A percentile compares a stretch with the other conserved stretches of the same genome.
Conservation (phyloP, 1,139 yeast genomes). For the Hemisphaericaspora subhashii region DNA sequence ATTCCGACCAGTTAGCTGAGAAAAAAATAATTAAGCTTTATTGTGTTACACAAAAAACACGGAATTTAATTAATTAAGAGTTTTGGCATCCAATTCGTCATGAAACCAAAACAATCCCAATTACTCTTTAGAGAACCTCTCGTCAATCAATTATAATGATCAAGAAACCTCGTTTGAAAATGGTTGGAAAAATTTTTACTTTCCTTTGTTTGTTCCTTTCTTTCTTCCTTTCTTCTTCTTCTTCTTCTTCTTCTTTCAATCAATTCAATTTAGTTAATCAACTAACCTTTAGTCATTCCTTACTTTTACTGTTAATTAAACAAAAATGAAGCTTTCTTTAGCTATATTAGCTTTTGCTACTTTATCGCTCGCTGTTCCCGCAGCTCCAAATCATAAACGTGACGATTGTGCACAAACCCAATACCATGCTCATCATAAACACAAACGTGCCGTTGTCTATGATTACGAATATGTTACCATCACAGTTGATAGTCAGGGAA, state of each 20-base stretch:
- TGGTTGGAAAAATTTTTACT: too few species aligned
- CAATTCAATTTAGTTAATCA: neutral
- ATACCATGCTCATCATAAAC: constrained; percentile 44
- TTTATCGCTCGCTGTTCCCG: constrained; percentile 48
- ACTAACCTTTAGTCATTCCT: constrained; percentile 11
- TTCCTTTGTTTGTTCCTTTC: neutral
- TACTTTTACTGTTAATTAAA: constrained; percentile 5
- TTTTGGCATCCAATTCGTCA: neutral
- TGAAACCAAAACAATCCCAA: neutral
- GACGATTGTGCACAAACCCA: constrained; percentile 40
- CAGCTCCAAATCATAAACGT: constrained; percentile 26
- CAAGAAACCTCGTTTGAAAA: neutral
- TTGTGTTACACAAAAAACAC: constrained; percentile 4
- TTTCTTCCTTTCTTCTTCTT: constrained; percentile 2
- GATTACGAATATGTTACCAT: constrained; percentile 45
- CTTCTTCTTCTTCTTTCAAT: neutral
- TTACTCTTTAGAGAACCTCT: too few species aligned
- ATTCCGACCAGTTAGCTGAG: neutral
- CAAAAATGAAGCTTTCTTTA: constrained; percentile 31
- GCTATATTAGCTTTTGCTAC: constrained; percentile 40
- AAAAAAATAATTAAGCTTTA: neutral
- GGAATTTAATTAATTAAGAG: neutral
- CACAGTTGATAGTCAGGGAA: constrained; percentile 40
- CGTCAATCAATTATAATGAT: neutral
- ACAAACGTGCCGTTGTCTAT: constrained; percentile 41